Evolutionary conservation across 192 early-diverging fungal genomes (phyloP).

Genomic region (Backusella psychrophila): DNA sequence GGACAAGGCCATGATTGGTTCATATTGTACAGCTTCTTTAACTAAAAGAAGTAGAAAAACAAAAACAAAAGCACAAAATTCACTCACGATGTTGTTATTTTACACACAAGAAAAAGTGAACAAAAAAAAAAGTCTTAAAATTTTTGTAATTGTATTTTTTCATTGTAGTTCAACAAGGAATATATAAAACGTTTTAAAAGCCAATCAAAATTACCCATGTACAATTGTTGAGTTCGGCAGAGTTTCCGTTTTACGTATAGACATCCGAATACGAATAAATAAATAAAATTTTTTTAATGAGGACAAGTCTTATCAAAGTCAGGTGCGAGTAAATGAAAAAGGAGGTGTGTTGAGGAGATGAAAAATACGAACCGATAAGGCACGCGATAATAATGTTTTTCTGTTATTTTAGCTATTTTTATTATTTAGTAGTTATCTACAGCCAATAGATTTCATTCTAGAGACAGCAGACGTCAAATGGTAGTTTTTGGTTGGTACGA

Average conservation of each 20-base stretch:
- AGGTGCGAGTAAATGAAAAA: background rate
- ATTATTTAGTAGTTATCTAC: background rate
- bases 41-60: background rate
- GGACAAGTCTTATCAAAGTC: background rate
- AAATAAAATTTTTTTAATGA: background rate
- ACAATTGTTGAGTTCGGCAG: slow-evolving; percentile 2
- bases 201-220: slow-evolving; percentile 2
- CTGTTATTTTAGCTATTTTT: background rate
- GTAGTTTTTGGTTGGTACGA: slow-evolving; percentile 4
- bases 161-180: background rate
- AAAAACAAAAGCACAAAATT: background rate
- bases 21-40: background rate
- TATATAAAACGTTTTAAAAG: background rate
- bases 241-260: background rate
- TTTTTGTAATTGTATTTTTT: background rate
- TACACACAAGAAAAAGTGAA: too few relatives aligned
- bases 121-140: background rate
- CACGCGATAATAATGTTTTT: background rate
- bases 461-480: background rate
- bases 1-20: background rate
- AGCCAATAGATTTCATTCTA: background rate
- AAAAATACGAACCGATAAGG: background rate
- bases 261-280: background rate
- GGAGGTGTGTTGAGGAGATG: background rate
- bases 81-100: background rate